A percentile compares a stretch with the other conserved stretches of the same genome.
Conservation (phyloP, 805 yeast species). For the Metschnikowia continentalis region DNA sequence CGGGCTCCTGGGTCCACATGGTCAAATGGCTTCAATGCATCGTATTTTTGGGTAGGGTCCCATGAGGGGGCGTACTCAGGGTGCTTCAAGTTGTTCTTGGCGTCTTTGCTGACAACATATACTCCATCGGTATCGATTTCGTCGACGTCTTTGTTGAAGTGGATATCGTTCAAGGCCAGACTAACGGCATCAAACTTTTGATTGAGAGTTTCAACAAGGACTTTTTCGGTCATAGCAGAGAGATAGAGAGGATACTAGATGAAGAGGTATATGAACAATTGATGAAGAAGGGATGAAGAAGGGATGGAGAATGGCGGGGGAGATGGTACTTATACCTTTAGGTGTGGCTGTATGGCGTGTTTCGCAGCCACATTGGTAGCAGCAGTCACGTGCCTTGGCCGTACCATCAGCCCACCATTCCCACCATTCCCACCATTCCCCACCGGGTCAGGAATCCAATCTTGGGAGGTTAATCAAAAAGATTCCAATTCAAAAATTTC, state of each 20-base stretch:
- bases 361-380: slow-evolving; percentile 1
- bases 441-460: too few relatives aligned
- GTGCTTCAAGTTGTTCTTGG: slow-evolving; percentile 21
- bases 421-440: too few relatives aligned
- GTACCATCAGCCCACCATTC: too few relatives aligned
- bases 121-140: slow-evolving; percentile 34
- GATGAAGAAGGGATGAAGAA: too few relatives aligned
- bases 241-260: too few relatives aligned
- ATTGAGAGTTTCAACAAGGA: not conserved
- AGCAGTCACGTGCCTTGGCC: not conserved
- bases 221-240: not conserved
- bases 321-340: not conserved
- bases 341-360: slow-evolving; percentile 3
- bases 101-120: slow-evolving; percentile 26
- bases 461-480: too few relatives aligned
- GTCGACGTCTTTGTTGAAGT: slow-evolving; percentile 13
- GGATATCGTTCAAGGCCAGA: slow-evolving; percentile 10
- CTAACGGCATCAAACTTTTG: not conserved
- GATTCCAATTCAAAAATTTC: too few relatives aligned
- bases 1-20: slow-evolving; percentile 28
- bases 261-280: too few relatives aligned
- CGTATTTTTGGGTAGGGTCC: slow-evolving; percentile 28
- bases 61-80: slow-evolving; percentile 30
- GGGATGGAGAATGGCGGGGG: too few relatives aligned
- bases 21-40: slow-evolving; percentile 25